Base-by-base conservation (phyloP, 192 early-diverging fungal genomes). In the Backusella morwellensis region DNA sequence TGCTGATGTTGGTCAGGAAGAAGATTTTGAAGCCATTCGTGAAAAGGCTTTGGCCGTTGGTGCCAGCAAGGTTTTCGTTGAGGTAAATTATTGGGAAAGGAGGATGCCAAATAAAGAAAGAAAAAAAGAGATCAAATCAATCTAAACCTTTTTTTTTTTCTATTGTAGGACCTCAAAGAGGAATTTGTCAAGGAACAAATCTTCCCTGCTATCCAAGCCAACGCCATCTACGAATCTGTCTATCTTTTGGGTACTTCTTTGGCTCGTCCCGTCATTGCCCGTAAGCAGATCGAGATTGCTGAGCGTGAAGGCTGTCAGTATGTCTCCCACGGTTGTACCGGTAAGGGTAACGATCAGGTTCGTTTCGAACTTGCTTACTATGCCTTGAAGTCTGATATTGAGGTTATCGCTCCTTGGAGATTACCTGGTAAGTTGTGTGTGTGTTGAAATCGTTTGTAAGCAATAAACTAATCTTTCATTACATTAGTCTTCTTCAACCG, bases 321-420 rank as follows among this genome's bases (percentile, higher is more conserved):
- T 81, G 97, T 99, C 5, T 95, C 96, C n/a, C 98, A 99, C 86
- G 97, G 98, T 19, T 98, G 97, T 91, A 98, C 98, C 36, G 97
- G 98, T 74, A 99, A 99, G 87, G 97, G 98, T 70, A 99, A 99
- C 90, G 98, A 99, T 85, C 98, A 99, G 88, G 97, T 99, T 73
- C 94, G 97, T 50, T 99, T 99, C 83, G 98, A 99, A 87, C 91
- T 98, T 59, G 97, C 93, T 32, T 99, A 98, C 91, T 97, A 98
- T 80, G 96, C 98, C 19, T 88, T 99, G 50, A 90, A 95, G 75
- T 97, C 96, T 44, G 86, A 90, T 79, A 97, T 98, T 80, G 89
- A 98, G 87, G 96, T 98, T 78, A 97, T 99, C 86, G 95, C 97
- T 19, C 97, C 98, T 9, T 99, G 97, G 97, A 89, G 97, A 63